phyloP scores from a whole-genome alignment of 108 stramenopile species.

The Skeletonema tropicum region DNA sequence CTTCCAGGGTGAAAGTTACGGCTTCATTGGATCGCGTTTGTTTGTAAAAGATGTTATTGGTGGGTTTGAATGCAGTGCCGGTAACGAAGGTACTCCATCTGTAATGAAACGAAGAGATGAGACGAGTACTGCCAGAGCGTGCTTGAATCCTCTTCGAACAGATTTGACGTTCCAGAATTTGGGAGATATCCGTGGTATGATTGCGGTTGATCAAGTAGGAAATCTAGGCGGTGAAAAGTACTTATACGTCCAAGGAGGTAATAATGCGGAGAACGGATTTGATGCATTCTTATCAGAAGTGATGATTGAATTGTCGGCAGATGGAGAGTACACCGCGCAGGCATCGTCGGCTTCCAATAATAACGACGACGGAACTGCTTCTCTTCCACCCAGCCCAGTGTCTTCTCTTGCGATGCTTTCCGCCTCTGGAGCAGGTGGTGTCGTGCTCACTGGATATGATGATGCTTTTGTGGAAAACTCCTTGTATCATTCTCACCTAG shows the following conservation, averaged over 20 bases:
- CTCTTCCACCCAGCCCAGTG: constrained; percentile 84
- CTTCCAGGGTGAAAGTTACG: constrained; percentile 84
- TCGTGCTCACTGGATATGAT: constrained; percentile 84
- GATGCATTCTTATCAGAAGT: constrained; percentile 72
- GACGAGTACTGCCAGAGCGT: constrained; percentile 58
- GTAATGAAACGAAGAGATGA: constrained; percentile 51
- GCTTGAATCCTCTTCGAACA: constrained; percentile 74
- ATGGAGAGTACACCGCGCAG: constrained; percentile 41
- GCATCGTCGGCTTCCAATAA: constrained; percentile 53
- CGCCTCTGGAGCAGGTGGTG: constrained; percentile 63
- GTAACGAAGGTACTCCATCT: constrained; percentile 55
- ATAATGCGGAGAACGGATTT: constrained; percentile 39
- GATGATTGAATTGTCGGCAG: constrained; percentile 56
- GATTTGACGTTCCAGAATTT: constrained; percentile 77
- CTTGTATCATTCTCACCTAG: constrained; percentile 78
- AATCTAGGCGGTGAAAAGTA: constrained; percentile 50
- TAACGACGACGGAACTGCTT: constrained; percentile 41
- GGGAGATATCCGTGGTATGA: constrained; percentile 71
- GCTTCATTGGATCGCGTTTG: constrained; percentile 73
- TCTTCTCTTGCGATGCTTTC: constrained; percentile 67
- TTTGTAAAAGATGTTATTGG: constrained; percentile 75
- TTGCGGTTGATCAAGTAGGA: constrained; percentile 88
- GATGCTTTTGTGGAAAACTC: constrained; percentile 66
- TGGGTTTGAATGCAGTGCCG: constrained; percentile 60
- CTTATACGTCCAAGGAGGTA: constrained; percentile 75